Conservation (phyloP, 495 filamentous ascomycete species). For the Penicillium ochrochloron region DNA sequence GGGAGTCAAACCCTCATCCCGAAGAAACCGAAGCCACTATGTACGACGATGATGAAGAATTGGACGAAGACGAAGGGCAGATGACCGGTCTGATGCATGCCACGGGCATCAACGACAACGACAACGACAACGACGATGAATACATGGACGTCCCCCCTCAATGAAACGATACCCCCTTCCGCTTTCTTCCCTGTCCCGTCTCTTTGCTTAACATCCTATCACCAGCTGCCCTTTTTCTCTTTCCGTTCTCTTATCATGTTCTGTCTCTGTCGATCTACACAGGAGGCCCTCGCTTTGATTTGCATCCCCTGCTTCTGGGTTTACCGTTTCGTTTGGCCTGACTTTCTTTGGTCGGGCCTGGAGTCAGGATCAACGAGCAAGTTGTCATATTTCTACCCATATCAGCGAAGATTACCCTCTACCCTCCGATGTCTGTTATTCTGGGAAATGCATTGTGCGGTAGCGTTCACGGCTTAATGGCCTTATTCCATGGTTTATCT, state of each 20-base stretch:
- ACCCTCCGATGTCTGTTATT: slow-evolving; percentile 28
- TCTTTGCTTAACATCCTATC: slow-evolving; percentile 17
- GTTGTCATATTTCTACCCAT: slow-evolving; percentile 33
- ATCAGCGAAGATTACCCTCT: slow-evolving; percentile 35
- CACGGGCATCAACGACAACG: slow-evolving; percentile 53
- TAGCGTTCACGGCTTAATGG: slow-evolving; percentile 23
- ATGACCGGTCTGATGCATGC: slow-evolving; percentile 62
- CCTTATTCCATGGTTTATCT: slow-evolving; percentile 23
- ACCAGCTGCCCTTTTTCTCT: background rate
- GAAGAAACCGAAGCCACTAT: slow-evolving; percentile 55
- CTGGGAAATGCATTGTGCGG: slow-evolving; percentile 42
- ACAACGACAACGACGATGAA: slow-evolving; percentile 56
- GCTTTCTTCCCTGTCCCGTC: slow-evolving; percentile 20
- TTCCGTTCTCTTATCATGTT: background rate
- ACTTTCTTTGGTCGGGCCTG: slow-evolving; percentile 9
- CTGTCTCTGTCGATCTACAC: slow-evolving; percentile 9
- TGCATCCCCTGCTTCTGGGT: slow-evolving; percentile 25
- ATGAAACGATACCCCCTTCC: slow-evolving; percentile 45
- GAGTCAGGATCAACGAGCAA: slow-evolving; percentile 20
- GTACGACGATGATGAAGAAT: slow-evolving; percentile 62
- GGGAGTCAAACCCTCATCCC: slow-evolving; percentile 30
- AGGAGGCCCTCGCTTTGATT: slow-evolving; percentile 24
- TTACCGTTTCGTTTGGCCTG: slow-evolving; percentile 20
- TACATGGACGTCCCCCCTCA: slow-evolving; percentile 50
- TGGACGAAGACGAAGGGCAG: slow-evolving; percentile 57